Conservation (phyloP, 2,329 filamentous ascomycete species). For the Podosphaera xanthii region DNA sequence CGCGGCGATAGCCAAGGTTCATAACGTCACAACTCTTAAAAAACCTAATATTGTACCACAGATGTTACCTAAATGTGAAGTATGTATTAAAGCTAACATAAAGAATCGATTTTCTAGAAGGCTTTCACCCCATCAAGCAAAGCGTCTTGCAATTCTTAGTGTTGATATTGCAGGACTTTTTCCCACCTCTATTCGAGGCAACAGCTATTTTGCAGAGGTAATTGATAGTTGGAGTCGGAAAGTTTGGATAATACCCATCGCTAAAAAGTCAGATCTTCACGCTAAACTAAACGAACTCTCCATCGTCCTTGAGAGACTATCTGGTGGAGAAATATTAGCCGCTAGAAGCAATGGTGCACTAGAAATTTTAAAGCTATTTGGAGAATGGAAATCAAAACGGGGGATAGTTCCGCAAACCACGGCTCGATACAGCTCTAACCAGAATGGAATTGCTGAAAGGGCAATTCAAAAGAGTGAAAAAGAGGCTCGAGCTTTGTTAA, state of each 20-base stretch:
- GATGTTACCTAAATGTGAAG: neutral
- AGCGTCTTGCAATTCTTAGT: neutral
- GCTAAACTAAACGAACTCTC: no score
- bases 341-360: neutral
- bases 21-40: neutral
- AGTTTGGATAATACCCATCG: neutral
- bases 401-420: neutral
- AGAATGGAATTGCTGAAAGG: neutral
- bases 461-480: neutral
- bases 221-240: neutral
- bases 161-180: no score
- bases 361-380: neutral
- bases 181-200: neutral
- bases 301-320: neutral
- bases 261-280: neutral
- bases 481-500: neutral
- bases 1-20: neutral
- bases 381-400: neutral
- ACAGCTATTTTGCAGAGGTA: neutral
- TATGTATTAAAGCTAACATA: neutral
- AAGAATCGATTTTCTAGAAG: neutral
- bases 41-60: neutral
- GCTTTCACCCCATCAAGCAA: neutral
- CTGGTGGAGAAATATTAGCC: neutral
- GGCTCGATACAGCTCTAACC: neutral